These are phyloP conservation scores for Colletotrichum filicis DNA, from an alignment of 2,329 filamentous ascomycete species.

Conservation along the genomic window DNA sequence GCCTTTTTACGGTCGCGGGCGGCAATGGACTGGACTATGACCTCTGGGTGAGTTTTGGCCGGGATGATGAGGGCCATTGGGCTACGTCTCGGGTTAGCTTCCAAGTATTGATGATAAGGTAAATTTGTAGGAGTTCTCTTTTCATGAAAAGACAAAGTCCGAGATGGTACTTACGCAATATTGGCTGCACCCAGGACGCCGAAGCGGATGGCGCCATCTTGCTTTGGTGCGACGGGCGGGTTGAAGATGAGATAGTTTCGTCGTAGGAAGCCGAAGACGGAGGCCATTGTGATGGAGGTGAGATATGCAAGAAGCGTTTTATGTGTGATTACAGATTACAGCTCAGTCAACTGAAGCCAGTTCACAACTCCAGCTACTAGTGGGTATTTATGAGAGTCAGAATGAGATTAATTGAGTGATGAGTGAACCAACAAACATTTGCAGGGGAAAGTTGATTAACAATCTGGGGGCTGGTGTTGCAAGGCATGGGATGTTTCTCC, in stretches of 20 bases:
- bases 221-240: slow-evolving; percentile 6
- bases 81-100: slow-evolving; percentile 38
- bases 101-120: neutral
- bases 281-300: slow-evolving; percentile 5
- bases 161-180: slow-evolving; percentile 47
- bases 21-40: slow-evolving; percentile 63
- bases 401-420: neutral
- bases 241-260: slow-evolving; percentile 23
- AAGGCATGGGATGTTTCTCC: neutral
- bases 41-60: slow-evolving; percentile 63
- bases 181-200: slow-evolving; percentile 55
- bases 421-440: neutral
- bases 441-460: neutral
- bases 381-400: neutral
- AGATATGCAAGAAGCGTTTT: neutral
- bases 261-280: slow-evolving; percentile 19
- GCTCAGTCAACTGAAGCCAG: neutral
- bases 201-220: slow-evolving; percentile 45
- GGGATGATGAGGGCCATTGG: slow-evolving; percentile 57
- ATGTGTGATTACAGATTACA: neutral
- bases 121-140: neutral
- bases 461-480: neutral
- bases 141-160: neutral
- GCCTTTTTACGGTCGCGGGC: slow-evolving; percentile 60
- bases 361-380: neutral